phyloP scores from a whole-genome alignment of 495 filamentous ascomycete genomes.

The Letharia lupina region DNA sequence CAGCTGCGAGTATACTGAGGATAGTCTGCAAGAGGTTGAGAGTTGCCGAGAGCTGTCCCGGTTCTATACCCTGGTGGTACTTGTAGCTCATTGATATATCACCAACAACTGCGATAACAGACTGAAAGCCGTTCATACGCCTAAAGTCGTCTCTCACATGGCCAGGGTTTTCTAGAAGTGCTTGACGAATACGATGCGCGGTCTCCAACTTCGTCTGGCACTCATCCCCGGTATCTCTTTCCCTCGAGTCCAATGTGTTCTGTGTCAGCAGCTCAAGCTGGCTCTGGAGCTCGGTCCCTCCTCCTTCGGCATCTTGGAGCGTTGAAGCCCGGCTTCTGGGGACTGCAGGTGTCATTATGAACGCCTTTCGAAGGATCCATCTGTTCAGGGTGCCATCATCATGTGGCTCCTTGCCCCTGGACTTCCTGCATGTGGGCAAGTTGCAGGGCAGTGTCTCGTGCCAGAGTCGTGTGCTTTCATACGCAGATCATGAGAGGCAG shows the following conservation, averaged over 20 bases:
- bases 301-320: constrained; percentile 17
- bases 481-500: background rate
- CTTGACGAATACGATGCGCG: constrained; percentile 40
- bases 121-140: constrained; percentile 70
- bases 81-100: background rate
- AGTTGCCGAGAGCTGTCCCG: constrained; percentile 48
- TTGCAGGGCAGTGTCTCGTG: constrained; percentile 19
- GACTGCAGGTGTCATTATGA: background rate
- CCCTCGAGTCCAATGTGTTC: background rate
- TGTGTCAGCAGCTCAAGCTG: constrained; percentile 13
- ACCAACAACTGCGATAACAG: constrained; percentile 55
- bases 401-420: background rate
- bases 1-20: constrained; percentile 64
- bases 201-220: constrained; percentile 16
- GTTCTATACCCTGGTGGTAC: constrained; percentile 40
- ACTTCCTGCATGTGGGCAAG: constrained; percentile 7
- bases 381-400: constrained; percentile 9
- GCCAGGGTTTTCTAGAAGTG: constrained; percentile 44
- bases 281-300: constrained; percentile 18
- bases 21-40: constrained; percentile 63
- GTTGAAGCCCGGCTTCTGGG: constrained; percentile 17
- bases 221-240: background rate
- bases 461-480: constrained; percentile 12
- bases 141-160: constrained; percentile 72
- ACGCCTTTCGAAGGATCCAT: background rate